Conservation (phyloP, 106 monocot genomes). For the Dioscorea dumetorum region DNA sequence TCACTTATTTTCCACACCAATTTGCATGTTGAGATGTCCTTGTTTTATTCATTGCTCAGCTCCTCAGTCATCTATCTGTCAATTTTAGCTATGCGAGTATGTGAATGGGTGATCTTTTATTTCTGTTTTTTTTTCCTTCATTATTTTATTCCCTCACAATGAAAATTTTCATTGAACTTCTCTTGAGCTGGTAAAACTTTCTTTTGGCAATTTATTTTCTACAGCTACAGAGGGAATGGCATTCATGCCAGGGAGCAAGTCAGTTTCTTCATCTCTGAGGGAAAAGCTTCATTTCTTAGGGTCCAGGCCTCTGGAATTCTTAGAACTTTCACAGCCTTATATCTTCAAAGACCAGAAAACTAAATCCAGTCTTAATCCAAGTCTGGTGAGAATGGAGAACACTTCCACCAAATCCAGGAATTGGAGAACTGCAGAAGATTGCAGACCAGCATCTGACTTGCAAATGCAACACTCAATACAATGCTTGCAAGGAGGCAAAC, state of each 20-base stretch:
- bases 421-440: conserved; percentile 25
- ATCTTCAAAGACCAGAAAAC: conserved; percentile 15
- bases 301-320: conserved; percentile 9
- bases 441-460: conserved; percentile 5
- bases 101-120: not conserved
- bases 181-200: not conserved
- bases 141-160: not conserved
- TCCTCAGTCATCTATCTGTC: too few species aligned
- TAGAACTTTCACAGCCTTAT: conserved; percentile 17
- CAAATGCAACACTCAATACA: conserved; percentile 16
- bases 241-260: conserved; percentile 21
- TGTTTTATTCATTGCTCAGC: too few species aligned
- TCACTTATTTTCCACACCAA: too few species aligned
- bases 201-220: not conserved
- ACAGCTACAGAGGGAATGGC: conserved; percentile 17
- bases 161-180: not conserved
- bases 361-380: conserved; percentile 14
- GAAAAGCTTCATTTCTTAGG: conserved; percentile 19
- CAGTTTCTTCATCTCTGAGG: conserved; percentile 24
- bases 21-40: too few species aligned
- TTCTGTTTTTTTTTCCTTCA: not conserved
- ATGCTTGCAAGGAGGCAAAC: conserved; percentile 12
- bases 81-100: too few species aligned
- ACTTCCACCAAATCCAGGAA: conserved; percentile 1
- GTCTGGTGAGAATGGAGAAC: conserved; percentile 9